A percentile compares a stretch with the other conserved stretches of the same genome.
phyloP scores from a whole-genome alignment of 768 basidiomycete species.

The Auriscalpium vulgare region DNA sequence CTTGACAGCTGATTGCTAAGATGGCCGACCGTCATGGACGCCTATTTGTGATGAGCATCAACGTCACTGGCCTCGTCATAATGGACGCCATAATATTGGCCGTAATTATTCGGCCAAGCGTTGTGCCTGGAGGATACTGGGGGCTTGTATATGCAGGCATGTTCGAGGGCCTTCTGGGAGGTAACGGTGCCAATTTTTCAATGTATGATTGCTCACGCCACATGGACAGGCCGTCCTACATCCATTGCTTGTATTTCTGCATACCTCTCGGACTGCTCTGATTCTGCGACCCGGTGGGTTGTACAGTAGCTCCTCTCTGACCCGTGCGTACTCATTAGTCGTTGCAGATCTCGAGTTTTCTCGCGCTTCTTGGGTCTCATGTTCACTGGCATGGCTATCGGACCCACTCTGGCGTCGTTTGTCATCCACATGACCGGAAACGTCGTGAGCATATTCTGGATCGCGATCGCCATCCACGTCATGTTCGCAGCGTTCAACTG shows the following conservation, averaged over 20 bases:
- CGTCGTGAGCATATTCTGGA: not conserved
- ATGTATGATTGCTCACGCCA: too few species aligned
- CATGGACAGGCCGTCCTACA: not conserved
- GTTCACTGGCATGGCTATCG: conserved; percentile 1
- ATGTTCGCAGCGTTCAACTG: not conserved
- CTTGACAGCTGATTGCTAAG: not conserved
- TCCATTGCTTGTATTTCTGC: not conserved
- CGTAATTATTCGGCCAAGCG: not conserved
- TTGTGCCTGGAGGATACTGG: conserved; percentile 1
- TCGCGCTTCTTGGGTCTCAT: conserved; percentile 1
- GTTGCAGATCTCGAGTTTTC: not conserved
- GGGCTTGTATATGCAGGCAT: not conserved
- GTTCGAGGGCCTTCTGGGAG: conserved; percentile 2
- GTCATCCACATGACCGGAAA: not conserved
- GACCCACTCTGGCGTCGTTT: not conserved
- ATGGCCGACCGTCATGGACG: conserved; percentile 4
- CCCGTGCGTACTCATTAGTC: not conserved
- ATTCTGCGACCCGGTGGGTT: not conserved
- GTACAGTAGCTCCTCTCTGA: too few species aligned
- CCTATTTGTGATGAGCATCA: not conserved
- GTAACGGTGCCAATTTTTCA: not conserved
- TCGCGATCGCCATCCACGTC: conserved; percentile 1
- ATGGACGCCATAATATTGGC: not conserved
- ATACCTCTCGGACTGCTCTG: conserved; percentile 1
- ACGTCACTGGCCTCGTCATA: not conserved